Percentiles rank a stretch among this genome's conserved stretches.
Conservation (phyloP, 2,329 filamentous ascomycete genomes). For the Trichoderma atroviride region DNA sequence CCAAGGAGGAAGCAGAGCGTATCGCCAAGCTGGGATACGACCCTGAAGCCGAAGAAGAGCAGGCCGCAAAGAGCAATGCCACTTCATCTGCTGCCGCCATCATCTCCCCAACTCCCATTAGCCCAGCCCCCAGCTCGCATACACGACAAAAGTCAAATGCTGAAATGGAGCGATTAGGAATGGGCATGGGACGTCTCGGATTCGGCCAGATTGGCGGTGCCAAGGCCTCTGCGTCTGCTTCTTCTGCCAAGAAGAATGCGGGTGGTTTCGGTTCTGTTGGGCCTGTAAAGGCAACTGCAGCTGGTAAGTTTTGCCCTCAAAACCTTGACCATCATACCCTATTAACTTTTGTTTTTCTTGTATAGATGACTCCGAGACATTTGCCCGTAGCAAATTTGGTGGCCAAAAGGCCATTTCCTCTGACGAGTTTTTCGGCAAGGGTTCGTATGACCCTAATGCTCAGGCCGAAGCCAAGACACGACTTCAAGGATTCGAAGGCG, state of each 20-base stretch:
- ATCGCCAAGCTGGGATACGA: constrained; percentile 96
- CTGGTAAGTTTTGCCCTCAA: constrained; percentile 56
- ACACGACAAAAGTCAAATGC: constrained; percentile 66
- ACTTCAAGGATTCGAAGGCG: constrained; percentile 90
- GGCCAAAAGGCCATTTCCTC: constrained; percentile 94
- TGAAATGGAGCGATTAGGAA: constrained; percentile 86
- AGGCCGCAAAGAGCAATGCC: constrained; percentile 47
- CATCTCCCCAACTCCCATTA: constrained; percentile 73
- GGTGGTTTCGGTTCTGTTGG: constrained; percentile 86
- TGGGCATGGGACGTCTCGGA: constrained; percentile 82
- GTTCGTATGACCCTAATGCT: constrained; percentile 76
- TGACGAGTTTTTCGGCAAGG: constrained; percentile 97
- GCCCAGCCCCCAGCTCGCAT: constrained; percentile 61
- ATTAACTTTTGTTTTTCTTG: background rate
- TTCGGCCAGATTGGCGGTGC: constrained; percentile 80
- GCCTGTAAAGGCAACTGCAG: constrained; percentile 67
- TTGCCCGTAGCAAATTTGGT: constrained; percentile 86
- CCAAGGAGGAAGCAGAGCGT: constrained; percentile 94
- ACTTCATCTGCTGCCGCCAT: constrained; percentile 63
- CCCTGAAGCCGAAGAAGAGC: constrained; percentile 76
- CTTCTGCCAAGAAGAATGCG: constrained; percentile 70
- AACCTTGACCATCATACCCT: background rate
- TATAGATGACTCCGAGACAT: constrained; percentile 74
- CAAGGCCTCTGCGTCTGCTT: constrained; percentile 58
- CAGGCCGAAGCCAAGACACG: constrained; percentile 85